Evolutionary conservation across 169 alveolate genomes (phyloP), one percentile per base, ranked within the genome.

Genomic region (Cryptosporidium tyzzeri): DNA sequence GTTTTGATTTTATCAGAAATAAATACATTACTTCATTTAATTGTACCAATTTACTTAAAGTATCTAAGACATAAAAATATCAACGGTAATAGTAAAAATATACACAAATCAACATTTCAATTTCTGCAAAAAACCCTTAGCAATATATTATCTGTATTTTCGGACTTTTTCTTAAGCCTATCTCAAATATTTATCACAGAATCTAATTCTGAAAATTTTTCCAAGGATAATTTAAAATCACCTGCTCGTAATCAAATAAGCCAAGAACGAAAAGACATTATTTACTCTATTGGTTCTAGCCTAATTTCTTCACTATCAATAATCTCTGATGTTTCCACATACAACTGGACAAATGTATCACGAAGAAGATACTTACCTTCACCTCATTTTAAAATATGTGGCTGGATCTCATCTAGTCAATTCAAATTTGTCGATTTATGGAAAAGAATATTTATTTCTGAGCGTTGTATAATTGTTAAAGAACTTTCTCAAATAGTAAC

Each of bases 351-450:
- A 29, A 31, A 61, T 37, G 37, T 80, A 58, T 62, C 89, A n/a
- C 89, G 89, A 26, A 59, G 89, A 62, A 80, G 89, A 67, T 80
- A 62, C 62, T 26, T 80, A 23, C 80, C 89, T 23, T 80, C 89
- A 39, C 89, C 89, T 44, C 75, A 80, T 44, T 80, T 29, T 23
- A 53, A 80, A 80, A 35, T 80, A 16, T 80, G 89, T 62, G 89
- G 89, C 4, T 80, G 89, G 89, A 80, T 80, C 21, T 41, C 80
- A 41, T 80, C 89, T 14, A 44, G n/a, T 7, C 89, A 80, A 80
- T 65, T 45, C 51, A 80, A 80, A 37, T 80, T 80, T 44, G 62
- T 45, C 41, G 89, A 80, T 41, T 39, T 23, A n/a, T 80, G 89
- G 89, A 65, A 41, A 26, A 35, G 59, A 37, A 80, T 80, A 61